These are phyloP conservation scores for Cymbidium sinense DNA, from an alignment of 106 monocot genomes.

Conservation along the genomic window DNA sequence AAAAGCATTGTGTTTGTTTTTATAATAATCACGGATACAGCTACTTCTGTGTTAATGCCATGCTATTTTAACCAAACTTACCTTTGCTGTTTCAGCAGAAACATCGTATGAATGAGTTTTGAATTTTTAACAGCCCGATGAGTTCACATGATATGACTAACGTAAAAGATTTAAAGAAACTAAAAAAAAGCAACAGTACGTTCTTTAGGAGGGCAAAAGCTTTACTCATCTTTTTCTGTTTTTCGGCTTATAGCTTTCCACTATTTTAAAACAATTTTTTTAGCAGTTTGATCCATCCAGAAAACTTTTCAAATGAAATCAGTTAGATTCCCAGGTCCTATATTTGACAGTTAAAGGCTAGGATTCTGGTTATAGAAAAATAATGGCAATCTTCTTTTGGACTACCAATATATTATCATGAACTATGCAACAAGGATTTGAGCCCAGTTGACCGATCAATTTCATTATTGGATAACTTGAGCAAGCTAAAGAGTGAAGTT, in stretches of 20 bases:
- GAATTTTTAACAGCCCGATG: no score
- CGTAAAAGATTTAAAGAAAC: neutral
- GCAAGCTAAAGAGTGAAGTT: neutral
- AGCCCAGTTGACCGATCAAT: neutral
- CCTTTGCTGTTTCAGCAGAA: no score
- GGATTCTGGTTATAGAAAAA: no score
- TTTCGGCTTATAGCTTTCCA: no score
- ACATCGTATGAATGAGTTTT: no score
- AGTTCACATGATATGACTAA: neutral
- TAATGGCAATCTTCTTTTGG: neutral
- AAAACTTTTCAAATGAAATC: no score
- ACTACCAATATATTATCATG: no score
- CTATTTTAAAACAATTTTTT: no score
- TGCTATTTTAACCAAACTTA: neutral
- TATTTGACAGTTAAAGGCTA: no score
- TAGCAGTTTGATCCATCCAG: no score
- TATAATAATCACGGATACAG: neutral
- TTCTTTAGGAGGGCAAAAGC: neutral
- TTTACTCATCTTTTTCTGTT: neutral
- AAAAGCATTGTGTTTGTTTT: neutral
- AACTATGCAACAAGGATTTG: neutral
- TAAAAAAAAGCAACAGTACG: neutral
- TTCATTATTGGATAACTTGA: neutral
- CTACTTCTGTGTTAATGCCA: neutral
- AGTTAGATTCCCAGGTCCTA: no score